Evolutionary conservation across 768 basidiomycete genomes (phyloP), one percentile per base, ranked within the genome.

Genomic region (Lyophyllum shimeji): DNA sequence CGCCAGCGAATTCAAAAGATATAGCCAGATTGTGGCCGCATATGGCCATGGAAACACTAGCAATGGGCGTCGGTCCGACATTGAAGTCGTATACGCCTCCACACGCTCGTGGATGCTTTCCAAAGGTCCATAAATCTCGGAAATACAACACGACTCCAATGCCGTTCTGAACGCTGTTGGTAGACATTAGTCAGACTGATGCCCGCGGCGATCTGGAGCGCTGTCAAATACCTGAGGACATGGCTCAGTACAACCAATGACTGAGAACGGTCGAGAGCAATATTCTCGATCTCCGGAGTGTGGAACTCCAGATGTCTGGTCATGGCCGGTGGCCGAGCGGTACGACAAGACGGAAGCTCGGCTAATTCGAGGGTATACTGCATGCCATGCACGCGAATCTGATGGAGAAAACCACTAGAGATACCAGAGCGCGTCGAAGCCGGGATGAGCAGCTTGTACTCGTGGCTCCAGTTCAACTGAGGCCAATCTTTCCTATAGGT

Each of bases 91-190:
- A 80, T 33, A 69, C 69, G 31, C 74, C 64, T 11, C 69, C 67
- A 37, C 64, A 65, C 25, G 82, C 78, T 48, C 67, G 71, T 27
- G 77, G 71, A 62, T 86, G 84, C 61, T 82, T 81, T 53, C 75
- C 78, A 55, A 82, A 82, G n/a, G 72, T 73, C 72, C 78, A 80
- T 49, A 85, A 66, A 63, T 84, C 74, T 56, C 82, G 79, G 55
- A 86, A 74, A 58, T 82, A 81, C 59, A 86, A 63, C 43, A 77
- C 74, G 11, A 82, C 64, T 21, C 70, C 70, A 46, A 77, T 67
- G 25, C 77, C 77, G 57, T 71, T 73, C 57, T 76, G 69, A 39
- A 72, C 71, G 15, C 72, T 75, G 60, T 17, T 17, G 17, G 18
- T 27, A 15, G 7, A 48, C 7, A 27, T 29, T 17, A 18, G 23